Percentiles rank a stretch among this genome's conserved stretches.
phyloP scores from a whole-genome alignment of 768 basidiomycete species.

The Xerocomellus intermedius region DNA sequence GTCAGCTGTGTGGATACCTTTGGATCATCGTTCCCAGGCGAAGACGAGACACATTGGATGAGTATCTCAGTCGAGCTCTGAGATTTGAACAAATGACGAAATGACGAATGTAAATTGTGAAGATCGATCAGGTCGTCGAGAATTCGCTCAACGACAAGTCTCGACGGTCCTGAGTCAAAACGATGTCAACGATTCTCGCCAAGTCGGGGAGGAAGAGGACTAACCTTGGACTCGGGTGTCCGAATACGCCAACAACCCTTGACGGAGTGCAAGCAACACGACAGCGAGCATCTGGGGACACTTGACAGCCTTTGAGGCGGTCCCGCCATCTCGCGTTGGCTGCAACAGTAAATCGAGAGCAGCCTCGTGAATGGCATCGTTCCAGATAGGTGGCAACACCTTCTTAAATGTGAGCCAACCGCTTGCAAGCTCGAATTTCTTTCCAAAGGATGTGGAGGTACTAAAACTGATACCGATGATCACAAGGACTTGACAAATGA shows the following conservation, averaged over 20 bases:
- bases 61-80: slow-evolving; percentile 68
- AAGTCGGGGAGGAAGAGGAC: neutral
- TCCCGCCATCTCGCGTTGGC: slow-evolving; percentile 16
- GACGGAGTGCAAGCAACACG: slow-evolving; percentile 66
- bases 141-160: slow-evolving; percentile 31
- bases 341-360: slow-evolving; percentile 72
- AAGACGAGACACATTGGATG: slow-evolving; percentile 62
- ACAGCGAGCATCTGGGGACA: slow-evolving; percentile 73
- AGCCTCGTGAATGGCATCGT: slow-evolving; percentile 58
- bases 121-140: slow-evolving; percentile 68
- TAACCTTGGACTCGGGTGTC: slow-evolving; percentile 20
- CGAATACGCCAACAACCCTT: slow-evolving; percentile 43
- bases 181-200: neutral
- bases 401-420: slow-evolving; percentile 79
- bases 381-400: slow-evolving; percentile 70
- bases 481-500: slow-evolving; percentile 57
- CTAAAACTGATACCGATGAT: slow-evolving; percentile 58
- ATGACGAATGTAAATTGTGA: slow-evolving; percentile 61
- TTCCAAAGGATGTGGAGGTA: slow-evolving; percentile 59
- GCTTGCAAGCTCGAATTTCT: slow-evolving; percentile 81
- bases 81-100: slow-evolving; percentile 72
- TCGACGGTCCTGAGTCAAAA: slow-evolving; percentile 22
- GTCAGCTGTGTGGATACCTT: slow-evolving; percentile 62
- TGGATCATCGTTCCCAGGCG: slow-evolving; percentile 5
- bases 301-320: slow-evolving; percentile 33